phyloP scores from a whole-genome alignment of 768 basidiomycete genomes.

The Harrya chromipes region DNA sequence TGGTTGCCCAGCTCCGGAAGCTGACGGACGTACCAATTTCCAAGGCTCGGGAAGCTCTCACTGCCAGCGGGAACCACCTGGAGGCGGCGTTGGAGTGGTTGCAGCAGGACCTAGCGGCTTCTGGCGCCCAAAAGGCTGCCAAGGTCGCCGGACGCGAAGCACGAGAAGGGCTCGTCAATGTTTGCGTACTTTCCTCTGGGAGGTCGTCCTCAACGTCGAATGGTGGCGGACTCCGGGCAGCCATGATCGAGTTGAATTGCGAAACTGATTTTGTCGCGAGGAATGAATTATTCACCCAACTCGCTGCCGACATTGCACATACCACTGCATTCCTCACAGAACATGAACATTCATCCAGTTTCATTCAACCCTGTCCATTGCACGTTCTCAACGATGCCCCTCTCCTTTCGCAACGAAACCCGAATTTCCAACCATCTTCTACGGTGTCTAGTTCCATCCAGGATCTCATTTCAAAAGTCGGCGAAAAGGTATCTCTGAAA shows the following conservation, averaged over 20 bases:
- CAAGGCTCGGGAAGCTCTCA: slow-evolving; percentile 87
- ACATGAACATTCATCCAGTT: slow-evolving; percentile 24
- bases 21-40: slow-evolving; percentile 76
- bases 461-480: slow-evolving; percentile 69
- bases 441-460: slow-evolving; percentile 65
- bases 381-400: slow-evolving; percentile 61
- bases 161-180: slow-evolving; percentile 74
- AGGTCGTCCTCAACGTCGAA: slow-evolving; percentile 36
- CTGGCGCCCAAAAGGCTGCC: slow-evolving; percentile 76
- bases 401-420: slow-evolving; percentile 46
- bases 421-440: slow-evolving; percentile 34
- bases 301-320: slow-evolving; percentile 78
- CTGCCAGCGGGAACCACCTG: slow-evolving; percentile 69
- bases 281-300: slow-evolving; percentile 74
- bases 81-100: slow-evolving; percentile 78
- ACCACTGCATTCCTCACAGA: slow-evolving; percentile 74
- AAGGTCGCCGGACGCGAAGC: slow-evolving; percentile 78
- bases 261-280: slow-evolving; percentile 96
- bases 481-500: slow-evolving; percentile 73
- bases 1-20: slow-evolving; percentile 85
- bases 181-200: slow-evolving; percentile 71
- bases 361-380: slow-evolving; percentile 50
- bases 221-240: slow-evolving; percentile 60
- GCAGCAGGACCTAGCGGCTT: slow-evolving; percentile 62
- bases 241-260: slow-evolving; percentile 91